phyloP scores from a whole-genome alignment of 225 moss, liverwort and hornwort species.

The Rhytidiadelphus loreus region DNA sequence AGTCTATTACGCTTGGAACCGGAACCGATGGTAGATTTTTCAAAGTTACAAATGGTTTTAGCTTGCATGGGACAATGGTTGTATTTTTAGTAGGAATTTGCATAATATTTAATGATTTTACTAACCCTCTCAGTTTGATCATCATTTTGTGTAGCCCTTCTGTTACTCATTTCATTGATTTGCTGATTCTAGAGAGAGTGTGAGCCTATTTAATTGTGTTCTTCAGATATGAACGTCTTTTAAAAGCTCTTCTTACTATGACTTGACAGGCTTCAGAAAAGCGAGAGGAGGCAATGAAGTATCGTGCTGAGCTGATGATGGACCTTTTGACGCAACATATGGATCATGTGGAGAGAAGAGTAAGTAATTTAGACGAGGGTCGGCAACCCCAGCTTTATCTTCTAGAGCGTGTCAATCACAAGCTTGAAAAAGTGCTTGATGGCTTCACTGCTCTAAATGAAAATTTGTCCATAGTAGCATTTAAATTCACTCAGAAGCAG shows the following conservation, averaged over 20 bases:
- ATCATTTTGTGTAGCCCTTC: background rate
- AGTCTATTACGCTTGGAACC: background rate
- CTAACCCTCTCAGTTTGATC: background rate
- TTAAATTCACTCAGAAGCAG: constrained; percentile 29
- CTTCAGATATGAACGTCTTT: background rate
- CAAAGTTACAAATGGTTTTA: background rate
- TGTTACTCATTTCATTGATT: background rate
- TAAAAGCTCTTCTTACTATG: background rate
- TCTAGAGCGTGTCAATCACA: constrained; percentile 53
- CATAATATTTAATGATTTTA: background rate
- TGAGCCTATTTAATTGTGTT: background rate
- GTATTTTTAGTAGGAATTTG: background rate
- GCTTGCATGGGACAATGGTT: background rate
- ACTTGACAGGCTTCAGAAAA: constrained; percentile 42
- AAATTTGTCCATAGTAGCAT: constrained; percentile 44
- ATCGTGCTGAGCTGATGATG: constrained; percentile 58
- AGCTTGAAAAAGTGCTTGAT: constrained; percentile 57
- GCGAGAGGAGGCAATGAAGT: constrained; percentile 58
- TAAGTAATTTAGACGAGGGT: constrained; percentile 38
- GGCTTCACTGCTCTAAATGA: constrained; percentile 51
- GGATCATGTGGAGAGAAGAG: constrained; percentile 62
- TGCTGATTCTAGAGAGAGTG: background rate
- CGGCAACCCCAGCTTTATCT: constrained; percentile 53
- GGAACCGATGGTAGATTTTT: background rate
- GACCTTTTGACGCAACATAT: constrained; percentile 52